Conservation (phyloP, 176 grass and related monocot genomes). For the Rhynchospora pubera region DNA sequence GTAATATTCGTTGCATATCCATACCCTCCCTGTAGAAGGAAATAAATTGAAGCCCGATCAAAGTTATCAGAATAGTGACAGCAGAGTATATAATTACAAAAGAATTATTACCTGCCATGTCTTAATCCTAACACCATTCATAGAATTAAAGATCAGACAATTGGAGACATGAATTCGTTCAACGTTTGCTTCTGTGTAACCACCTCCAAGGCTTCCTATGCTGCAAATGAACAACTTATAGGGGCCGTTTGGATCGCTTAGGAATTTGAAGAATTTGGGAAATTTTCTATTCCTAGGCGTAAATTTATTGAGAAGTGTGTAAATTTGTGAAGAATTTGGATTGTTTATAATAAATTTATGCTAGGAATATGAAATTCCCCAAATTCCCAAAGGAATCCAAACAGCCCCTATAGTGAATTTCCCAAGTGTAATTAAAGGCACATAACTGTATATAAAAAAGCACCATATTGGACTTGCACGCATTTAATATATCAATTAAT, state of each 20-base stretch:
- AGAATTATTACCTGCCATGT: slow-evolving; percentile 65
- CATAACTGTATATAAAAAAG: not conserved
- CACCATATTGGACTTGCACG: not conserved
- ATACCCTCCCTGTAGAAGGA: slow-evolving; percentile 45
- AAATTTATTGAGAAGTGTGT: too few species aligned
- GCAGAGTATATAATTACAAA: not conserved
- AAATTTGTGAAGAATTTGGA: too few species aligned
- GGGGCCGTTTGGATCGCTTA: too few species aligned
- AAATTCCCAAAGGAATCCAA: too few species aligned
- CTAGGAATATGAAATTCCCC: too few species aligned
- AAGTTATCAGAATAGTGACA: not conserved
- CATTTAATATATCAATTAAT: not conserved
- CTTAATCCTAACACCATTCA: slow-evolving; percentile 86
- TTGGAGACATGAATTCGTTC: slow-evolving; percentile 50
- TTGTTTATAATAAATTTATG: too few species aligned
- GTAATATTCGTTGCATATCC: slow-evolving; percentile 44
- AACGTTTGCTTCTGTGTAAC: slow-evolving; percentile 38
- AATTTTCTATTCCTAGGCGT: too few species aligned
- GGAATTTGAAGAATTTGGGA: too few species aligned
- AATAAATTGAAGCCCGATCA: not conserved
- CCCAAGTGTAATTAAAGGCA: not conserved
- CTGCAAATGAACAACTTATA: slow-evolving; percentile 20
- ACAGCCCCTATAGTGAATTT: slow-evolving; percentile 1
- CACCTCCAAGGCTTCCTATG: slow-evolving; percentile 73
- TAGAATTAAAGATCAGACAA: slow-evolving; percentile 56